Evolutionary conservation across 2,329 filamentous ascomycete species (phyloP), one percentile per base, ranked within the genome.

Genomic region (Hypoxylon sp.): DNA sequence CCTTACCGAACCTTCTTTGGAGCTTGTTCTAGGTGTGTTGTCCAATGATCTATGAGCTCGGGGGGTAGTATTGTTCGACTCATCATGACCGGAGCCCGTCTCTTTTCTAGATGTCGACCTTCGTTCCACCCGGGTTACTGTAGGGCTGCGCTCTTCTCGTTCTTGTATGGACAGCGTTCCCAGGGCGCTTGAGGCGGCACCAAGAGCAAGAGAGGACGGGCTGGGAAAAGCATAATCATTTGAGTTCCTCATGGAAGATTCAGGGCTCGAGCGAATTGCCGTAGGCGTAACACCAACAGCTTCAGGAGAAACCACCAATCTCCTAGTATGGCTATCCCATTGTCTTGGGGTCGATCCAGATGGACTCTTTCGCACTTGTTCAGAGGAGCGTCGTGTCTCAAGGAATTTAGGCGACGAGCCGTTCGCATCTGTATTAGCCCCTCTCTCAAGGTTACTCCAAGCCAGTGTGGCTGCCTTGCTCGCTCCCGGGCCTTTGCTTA

Each of bases 391-490:
- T 23, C 62, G 57, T 34, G 69, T 57, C 9, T 77, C 75, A 3
- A 66, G 12, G 30, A 46, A 26, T 15, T 40, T 54, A 7, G 56
- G 45, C n/a, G 55, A 52, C 13, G 52, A 23, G 23, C 30, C 52
- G 13, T 34, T 50, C 19, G 27, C 13, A 27, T 70, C 67, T 9
- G 66, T 57, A 16, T 62, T 58, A 20, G 62, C 37, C 27, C 61
- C 51, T 49, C 66, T 67, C 32, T 60, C 30, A 46, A 63, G 51
- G 12, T 74, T 72, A 43, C 68, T 76, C 83, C 85, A 88, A 21
- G 85, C 85, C 42, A 87, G 64, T 2, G 81, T 82, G 17, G 85
- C 85, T 29, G 85, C 85, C 64, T 83, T 85, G 67, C 78, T 86
- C 8, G 84, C 78, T 1, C 83, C 76, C 6, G 74, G 73, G 11